These are phyloP conservation scores for Boletus bicolor DNA, from an alignment of 768 basidiomycete species.

Conservation along the genomic window DNA sequence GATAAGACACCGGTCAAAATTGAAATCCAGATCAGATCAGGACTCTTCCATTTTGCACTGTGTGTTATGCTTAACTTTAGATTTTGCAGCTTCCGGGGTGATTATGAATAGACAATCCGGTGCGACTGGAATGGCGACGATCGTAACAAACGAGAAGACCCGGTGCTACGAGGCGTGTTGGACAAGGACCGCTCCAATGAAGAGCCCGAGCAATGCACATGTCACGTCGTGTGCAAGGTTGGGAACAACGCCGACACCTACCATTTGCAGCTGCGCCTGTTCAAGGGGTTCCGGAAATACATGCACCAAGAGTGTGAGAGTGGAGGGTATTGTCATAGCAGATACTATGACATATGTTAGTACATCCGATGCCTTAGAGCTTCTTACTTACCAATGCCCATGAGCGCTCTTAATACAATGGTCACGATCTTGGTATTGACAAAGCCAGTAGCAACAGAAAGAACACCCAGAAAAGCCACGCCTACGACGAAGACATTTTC, in stretches of 20 bases:
- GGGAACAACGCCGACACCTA: neutral
- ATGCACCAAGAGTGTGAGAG: conserved; percentile 46
- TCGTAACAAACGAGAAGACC: conserved; percentile 51
- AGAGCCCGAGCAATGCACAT: conserved; percentile 36
- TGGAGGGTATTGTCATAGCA: conserved; percentile 51
- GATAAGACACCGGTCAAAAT: conserved; percentile 28
- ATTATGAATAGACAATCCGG: conserved; percentile 33
- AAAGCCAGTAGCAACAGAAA: conserved; percentile 48
- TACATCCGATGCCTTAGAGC: neutral
- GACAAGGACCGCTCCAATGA: conserved; percentile 44
- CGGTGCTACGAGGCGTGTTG: conserved; percentile 42
- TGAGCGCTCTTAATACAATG: conserved; percentile 49
- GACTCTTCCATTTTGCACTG: conserved; percentile 26
- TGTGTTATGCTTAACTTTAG: neutral
- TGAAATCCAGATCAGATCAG: conserved; percentile 40
- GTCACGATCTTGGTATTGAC: conserved; percentile 43
- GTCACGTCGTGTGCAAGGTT: neutral
- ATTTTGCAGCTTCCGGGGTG: conserved; percentile 21
- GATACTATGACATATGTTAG: conserved; percentile 33
- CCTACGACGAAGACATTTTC: conserved; percentile 45
- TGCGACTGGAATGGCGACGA: conserved; percentile 36
- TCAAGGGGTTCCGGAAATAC: conserved; percentile 45
- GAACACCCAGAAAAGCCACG: conserved; percentile 37
- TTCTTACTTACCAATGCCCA: conserved; percentile 40
- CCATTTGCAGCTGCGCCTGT: conserved; percentile 47